Base-by-base conservation (phyloP, 1,139 yeast genomes). In the Yamadazyma aaseri region DNA sequence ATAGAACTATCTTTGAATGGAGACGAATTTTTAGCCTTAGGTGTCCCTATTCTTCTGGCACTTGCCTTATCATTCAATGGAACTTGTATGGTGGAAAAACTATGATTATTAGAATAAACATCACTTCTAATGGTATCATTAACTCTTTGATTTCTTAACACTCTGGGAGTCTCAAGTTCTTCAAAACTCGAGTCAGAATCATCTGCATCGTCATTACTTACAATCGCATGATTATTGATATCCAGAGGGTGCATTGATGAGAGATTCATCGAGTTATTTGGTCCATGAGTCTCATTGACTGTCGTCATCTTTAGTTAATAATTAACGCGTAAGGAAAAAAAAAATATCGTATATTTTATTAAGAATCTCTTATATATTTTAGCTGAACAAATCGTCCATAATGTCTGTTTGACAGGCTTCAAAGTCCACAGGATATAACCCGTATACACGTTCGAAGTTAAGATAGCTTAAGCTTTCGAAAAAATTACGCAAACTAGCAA, bases 391-490 rank as follows among this genome's bases (percentile, higher is more conserved):
- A 31, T 40, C 44, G 9, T 26, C 21, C 16, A 33, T n/a, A 8
- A 40, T 31, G 53, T 85, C 94, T 6, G 55, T 55, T 35, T 67
- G 68, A 49, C 87, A 77, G 1, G 65, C 63, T 0, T 54, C 61
- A 18, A 53, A 31, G 50, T 86, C 86, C 1, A 76, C 60, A 2
- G 50, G 53, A 25, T 62, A 66, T 49, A 86, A 60, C 6, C 79
- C 71, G 51, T 81, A 89, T 14, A 75, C 73, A 44, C 82, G 73
- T 53, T 89, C 96, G 54, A 81, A 89, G 43, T 80, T 81, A 28
- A 75, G 70, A 40, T 84, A 74, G 46, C 95, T 79, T 39, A 86
- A 60, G 34, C 76, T 79, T 46, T 81, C 84, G 51, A 85, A 83
- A 51, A 86, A 89, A 8, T 74, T 73, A 36, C 81, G 73, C 44